Conservation (phyloP, 1,139 yeast species). For the Lodderomyces metapsilosis region DNA sequence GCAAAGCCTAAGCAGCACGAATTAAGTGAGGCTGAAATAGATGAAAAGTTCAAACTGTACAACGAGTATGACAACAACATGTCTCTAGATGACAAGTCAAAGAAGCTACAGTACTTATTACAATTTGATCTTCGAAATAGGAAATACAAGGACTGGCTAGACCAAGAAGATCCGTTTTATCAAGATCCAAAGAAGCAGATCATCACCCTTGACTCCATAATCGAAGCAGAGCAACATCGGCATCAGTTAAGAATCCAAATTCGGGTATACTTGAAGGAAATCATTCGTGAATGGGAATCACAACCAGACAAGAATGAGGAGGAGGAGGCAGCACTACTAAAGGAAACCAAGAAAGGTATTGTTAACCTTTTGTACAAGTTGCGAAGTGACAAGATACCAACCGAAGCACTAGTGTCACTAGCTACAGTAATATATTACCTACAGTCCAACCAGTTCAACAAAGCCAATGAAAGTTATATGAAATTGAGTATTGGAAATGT, state of each 20-base stretch:
- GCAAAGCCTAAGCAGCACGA: constrained; percentile 20
- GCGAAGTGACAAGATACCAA: constrained; percentile 44
- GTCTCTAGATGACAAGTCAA: constrained; percentile 12
- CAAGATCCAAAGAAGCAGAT: constrained; percentile 9
- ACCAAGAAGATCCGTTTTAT: constrained; percentile 11
- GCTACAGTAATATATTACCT: constrained; percentile 59
- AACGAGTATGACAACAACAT: constrained; percentile 8
- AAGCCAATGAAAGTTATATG: constrained; percentile 71
- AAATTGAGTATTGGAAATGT: constrained; percentile 82
- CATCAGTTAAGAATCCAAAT: constrained; percentile 27
- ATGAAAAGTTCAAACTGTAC: constrained; percentile 13
- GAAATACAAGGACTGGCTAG: constrained; percentile 16
- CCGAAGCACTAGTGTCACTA: constrained; percentile 51
- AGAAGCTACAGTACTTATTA: constrained; percentile 12
- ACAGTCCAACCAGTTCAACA: constrained; percentile 51
- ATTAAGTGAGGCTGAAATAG: constrained; percentile 22
- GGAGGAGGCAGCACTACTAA: constrained; percentile 21
- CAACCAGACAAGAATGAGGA: neutral
- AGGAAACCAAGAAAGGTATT: constrained; percentile 60
- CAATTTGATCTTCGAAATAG: constrained; percentile 12
- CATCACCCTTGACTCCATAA: constrained; percentile 14
- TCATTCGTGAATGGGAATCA: constrained; percentile 48
- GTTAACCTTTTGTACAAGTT: constrained; percentile 61
- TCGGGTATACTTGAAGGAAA: constrained; percentile 48
- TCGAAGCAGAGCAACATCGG: constrained; percentile 5